A percentile compares a stretch with the other conserved stretches of the same genome.
Evolutionary conservation across 805 yeast genomes (phyloP).

Genomic region (Debaryomyces tyrocola): DNA sequence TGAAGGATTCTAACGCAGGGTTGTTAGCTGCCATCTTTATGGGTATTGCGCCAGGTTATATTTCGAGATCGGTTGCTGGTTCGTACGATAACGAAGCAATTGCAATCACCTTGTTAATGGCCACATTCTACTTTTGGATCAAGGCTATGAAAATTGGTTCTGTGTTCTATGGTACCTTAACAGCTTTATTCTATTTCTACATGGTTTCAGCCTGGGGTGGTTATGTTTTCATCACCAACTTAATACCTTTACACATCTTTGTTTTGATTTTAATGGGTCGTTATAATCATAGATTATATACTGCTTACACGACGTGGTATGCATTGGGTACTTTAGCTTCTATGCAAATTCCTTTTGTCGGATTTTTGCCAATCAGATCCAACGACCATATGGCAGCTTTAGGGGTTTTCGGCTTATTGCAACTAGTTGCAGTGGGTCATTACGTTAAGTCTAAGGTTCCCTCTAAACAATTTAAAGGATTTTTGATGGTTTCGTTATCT

Average conservation of each 20-base stretch:
- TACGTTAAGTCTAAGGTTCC: constrained; percentile 76
- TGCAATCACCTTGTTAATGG: constrained; percentile 93
- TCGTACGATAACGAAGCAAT: constrained; percentile 98
- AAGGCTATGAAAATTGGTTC: constrained; percentile 91
- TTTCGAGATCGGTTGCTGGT: constrained; percentile 97
- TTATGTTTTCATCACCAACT: constrained; percentile 95
- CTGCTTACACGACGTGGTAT: constrained; percentile 96
- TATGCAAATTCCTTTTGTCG: constrained; percentile 99
- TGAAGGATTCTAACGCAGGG: constrained; percentile 89
- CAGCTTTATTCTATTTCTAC: constrained; percentile 90
- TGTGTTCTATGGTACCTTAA: constrained; percentile 73
- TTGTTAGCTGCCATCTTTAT: constrained; percentile 89
- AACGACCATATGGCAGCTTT: constrained; percentile 98
- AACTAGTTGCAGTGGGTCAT: constrained; percentile 82
- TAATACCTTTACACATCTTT: constrained; percentile 93
- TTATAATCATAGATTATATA: constrained; percentile 76
- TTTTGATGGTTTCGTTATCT: constrained; percentile 59
- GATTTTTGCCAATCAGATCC: constrained; percentile 93
- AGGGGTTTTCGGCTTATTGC: constrained; percentile 94
- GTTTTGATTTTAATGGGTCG: constrained; percentile 93
- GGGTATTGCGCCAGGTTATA: constrained; percentile 98
- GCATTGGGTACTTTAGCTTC: constrained; percentile 96
- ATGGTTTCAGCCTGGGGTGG: constrained; percentile 99
- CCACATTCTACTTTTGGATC: constrained; percentile 94
- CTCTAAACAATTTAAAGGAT: constrained; percentile 67